These are phyloP conservation scores for Calonectria henricotiae DNA, from an alignment of 2,329 filamentous ascomycete species.

Conservation along the genomic window DNA sequence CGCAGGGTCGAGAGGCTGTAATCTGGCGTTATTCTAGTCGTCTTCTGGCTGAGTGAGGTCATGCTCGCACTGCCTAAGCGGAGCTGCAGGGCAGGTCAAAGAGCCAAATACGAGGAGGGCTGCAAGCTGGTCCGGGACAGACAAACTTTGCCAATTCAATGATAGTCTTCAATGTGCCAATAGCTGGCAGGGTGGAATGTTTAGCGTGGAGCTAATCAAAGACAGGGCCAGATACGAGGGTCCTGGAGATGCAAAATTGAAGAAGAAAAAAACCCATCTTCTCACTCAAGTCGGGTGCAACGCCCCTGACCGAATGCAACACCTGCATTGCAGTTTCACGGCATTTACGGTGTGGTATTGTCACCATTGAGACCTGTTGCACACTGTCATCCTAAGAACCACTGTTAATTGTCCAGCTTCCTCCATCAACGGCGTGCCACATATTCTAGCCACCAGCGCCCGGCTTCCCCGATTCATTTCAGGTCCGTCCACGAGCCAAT, in stretches of 20 bases:
- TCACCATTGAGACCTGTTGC: background rate
- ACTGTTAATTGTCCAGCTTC: background rate
- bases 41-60: slow-evolving; percentile 13
- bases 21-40: slow-evolving; percentile 21
- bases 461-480: slow-evolving; percentile 7
- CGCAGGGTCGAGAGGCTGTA: slow-evolving; percentile 1
- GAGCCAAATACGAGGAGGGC: slow-evolving; percentile 6
- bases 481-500: background rate
- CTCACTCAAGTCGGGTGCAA: no score
- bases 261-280: no score
- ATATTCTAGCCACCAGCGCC: background rate
- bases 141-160: background rate
- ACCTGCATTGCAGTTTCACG: no score
- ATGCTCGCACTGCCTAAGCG: slow-evolving; percentile 7
- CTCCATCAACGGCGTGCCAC: background rate
- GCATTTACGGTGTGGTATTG: no score
- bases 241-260: background rate
- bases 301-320: no score
- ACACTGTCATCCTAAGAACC: background rate
- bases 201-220: slow-evolving; percentile 10
- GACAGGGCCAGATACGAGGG: background rate
- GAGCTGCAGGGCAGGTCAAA: slow-evolving; percentile 1
- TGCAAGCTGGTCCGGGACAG: background rate
- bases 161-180: background rate
- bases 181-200: slow-evolving; percentile 4